Base-by-base conservation (phyloP, 23 red algal species). In the Gracilaria vermiculophylla region DNA sequence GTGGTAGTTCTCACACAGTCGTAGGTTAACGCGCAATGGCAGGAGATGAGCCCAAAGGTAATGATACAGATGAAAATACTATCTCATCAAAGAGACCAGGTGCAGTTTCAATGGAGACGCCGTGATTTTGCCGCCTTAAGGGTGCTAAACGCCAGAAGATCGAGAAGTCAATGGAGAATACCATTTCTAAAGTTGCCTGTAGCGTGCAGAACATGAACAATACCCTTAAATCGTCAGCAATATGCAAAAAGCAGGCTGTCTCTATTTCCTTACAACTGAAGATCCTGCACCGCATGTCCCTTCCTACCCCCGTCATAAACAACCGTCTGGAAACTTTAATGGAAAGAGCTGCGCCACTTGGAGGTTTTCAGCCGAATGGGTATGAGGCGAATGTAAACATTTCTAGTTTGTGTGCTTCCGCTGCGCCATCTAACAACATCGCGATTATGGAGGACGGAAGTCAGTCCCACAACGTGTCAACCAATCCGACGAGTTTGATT, bases 261-360 rank as follows among this genome's bases (percentile, higher is more conserved):
- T 80, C 76, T 60, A 80, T 60, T 60, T 9, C 52, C 5, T 37
- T 80, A 8, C 21, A 80, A 21, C 51, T 80, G 6, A 54, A 80
- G 51, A 80, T 80, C n/a, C 27, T n/a, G n/a, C n/a, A n/a, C n/a
- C n/a, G n/a, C n/a, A n/a, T n/a, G n/a, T n/a, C n/a, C n/a, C n/a
- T n/a, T 9, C 14, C 53, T 0, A 33, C 14, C 10, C n/a, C 39
- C 23, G 53, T 37, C 5, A 55, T 80, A 31, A 80, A 80, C 29
- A 36, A 42, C 8, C 25, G 0, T 32, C 27, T 80, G 12, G 35
- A 80, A 12, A 11, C 19, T 5, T 15, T 58, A 15, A 80, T 41
- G 52, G 23, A 0, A 33, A 53, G 61, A 0, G 48, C 53, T 36
- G 47, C 76, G 14, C 15, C 5, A 7, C 51, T 61, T 10, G 61